Percentiles rank a stretch among this genome's conserved stretches.
Conservation (phyloP, 805 yeast genomes). For the Candida coquimbonensis region DNA sequence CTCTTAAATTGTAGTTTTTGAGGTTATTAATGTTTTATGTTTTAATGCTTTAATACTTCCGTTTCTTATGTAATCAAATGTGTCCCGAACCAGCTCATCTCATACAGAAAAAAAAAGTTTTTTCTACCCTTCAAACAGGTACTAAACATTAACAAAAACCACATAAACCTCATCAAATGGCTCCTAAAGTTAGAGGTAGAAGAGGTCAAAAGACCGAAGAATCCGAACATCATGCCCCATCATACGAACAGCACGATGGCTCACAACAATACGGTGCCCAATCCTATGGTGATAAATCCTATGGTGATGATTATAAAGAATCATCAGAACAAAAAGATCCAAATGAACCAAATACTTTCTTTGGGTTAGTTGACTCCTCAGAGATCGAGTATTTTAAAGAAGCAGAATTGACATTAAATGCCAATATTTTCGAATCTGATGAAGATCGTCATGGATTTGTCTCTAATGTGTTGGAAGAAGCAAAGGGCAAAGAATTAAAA, state of each 20-base stretch:
- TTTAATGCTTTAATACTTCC: no score
- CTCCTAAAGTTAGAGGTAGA: conserved; percentile 35
- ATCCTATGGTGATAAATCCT: neutral
- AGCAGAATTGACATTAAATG: conserved; percentile 80
- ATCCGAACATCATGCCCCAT: neutral
- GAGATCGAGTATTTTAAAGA: conserved; percentile 90
- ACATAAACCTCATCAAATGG: no score
- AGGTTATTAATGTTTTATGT: no score
- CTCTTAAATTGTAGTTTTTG: no score
- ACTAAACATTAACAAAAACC: no score
- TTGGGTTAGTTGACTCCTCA: conserved; percentile 76
- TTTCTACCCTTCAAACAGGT: neutral
- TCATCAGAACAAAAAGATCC: conserved; percentile 11
- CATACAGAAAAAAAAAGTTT: neutral
- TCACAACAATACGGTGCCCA: no score
- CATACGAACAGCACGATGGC: no score
- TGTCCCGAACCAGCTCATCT: conserved; percentile 8
- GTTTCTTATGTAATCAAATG: neutral
- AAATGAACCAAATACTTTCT: conserved; percentile 46
- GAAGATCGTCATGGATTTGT: conserved; percentile 75
- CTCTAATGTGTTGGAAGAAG: conserved; percentile 74
- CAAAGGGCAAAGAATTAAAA: conserved; percentile 83
- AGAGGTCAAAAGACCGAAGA: conserved; percentile 26
- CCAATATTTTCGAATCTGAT: conserved; percentile 65
- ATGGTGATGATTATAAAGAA: conserved; percentile 8